phyloP scores from a whole-genome alignment of 1,284 basidiomycete genomes.

The Marasmius oreades region DNA sequence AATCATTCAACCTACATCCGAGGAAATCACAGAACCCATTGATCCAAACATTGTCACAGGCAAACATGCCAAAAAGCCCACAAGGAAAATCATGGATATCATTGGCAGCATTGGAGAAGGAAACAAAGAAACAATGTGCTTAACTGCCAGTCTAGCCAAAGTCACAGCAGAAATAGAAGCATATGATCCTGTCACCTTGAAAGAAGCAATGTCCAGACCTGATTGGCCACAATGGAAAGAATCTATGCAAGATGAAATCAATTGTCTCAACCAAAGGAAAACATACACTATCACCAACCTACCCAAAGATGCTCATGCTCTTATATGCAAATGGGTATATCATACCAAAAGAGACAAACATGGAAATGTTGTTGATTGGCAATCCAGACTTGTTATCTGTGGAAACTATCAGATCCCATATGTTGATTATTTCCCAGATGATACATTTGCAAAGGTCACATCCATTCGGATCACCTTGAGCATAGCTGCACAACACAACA shows the following conservation, averaged over 20 bases:
- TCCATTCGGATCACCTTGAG: slow-evolving; percentile 19
- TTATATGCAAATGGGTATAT: too few relatives aligned
- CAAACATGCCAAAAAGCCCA: too few relatives aligned
- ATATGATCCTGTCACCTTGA: neutral
- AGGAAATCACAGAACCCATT: too few relatives aligned
- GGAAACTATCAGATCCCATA: slow-evolving; percentile 4
- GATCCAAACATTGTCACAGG: too few relatives aligned
- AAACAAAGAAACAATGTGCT: neutral
- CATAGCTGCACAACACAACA: slow-evolving; percentile 23
- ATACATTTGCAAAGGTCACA: slow-evolving; percentile 3
- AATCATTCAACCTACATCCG: too few relatives aligned
- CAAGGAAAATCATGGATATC: too few relatives aligned
- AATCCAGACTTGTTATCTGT: neutral
- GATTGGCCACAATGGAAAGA: neutral
- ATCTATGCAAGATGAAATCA: neutral
- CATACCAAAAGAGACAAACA: too few relatives aligned
- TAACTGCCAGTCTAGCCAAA: neutral
- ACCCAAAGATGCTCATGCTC: too few relatives aligned
- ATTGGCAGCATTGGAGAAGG: neutral
- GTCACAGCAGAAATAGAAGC: neutral
- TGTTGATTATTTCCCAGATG: neutral
- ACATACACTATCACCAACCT: neutral
- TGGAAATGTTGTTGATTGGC: neutral
- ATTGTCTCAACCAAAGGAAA: slow-evolving; percentile 40
- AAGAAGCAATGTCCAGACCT: neutral